These are phyloP conservation scores for Sugiyamaella novakii DNA, from an alignment of 1,139 yeast genomes.

Conservation along the genomic window DNA sequence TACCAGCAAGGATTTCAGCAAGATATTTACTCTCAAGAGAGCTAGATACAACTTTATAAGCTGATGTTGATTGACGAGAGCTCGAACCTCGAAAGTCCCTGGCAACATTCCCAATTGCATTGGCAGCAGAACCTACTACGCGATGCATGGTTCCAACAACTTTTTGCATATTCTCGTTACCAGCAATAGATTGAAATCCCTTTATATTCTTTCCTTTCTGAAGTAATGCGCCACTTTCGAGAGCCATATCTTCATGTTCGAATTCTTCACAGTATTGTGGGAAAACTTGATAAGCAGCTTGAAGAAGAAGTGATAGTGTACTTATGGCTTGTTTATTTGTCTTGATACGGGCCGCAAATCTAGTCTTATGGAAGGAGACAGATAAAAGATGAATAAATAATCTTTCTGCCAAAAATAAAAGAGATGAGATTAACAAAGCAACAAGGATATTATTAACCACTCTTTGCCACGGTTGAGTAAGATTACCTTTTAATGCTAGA, in stretches of 20 bases:
- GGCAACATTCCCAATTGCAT: slow-evolving; percentile 38
- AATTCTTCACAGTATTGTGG: slow-evolving; percentile 45
- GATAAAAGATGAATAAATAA: slow-evolving; percentile 45
- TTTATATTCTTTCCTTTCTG: slow-evolving; percentile 29
- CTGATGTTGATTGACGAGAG: slow-evolving; percentile 20
- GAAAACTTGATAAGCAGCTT: slow-evolving; percentile 43
- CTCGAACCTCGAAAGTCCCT: slow-evolving; percentile 34
- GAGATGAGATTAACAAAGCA: slow-evolving; percentile 43
- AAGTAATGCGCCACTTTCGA: slow-evolving; percentile 38
- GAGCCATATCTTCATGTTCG: slow-evolving; percentile 41
- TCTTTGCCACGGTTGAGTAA: slow-evolving; percentile 43
- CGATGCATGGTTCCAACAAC: slow-evolving; percentile 37
- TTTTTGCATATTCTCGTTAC: slow-evolving; percentile 33
- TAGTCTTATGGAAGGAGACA: slow-evolving; percentile 47
- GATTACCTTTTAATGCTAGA: slow-evolving; percentile 32
- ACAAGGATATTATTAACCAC: slow-evolving; percentile 44
- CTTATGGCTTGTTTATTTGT: slow-evolving; percentile 42
- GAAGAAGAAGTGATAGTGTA: slow-evolving; percentile 40
- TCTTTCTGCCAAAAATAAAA: slow-evolving; percentile 44
- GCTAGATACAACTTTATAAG: slow-evolving; percentile 41
- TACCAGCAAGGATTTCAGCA: slow-evolving; percentile 42
- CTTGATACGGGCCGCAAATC: slow-evolving; percentile 45
- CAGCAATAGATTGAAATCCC: slow-evolving; percentile 26
- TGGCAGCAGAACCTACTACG: slow-evolving; percentile 40
- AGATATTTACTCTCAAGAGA: slow-evolving; percentile 40